Percentiles rank a stretch among this genome's conserved stretches.
phyloP scores from a whole-genome alignment of 2,329 filamentous ascomycete species.

The Colletotrichum coccodes region DNA sequence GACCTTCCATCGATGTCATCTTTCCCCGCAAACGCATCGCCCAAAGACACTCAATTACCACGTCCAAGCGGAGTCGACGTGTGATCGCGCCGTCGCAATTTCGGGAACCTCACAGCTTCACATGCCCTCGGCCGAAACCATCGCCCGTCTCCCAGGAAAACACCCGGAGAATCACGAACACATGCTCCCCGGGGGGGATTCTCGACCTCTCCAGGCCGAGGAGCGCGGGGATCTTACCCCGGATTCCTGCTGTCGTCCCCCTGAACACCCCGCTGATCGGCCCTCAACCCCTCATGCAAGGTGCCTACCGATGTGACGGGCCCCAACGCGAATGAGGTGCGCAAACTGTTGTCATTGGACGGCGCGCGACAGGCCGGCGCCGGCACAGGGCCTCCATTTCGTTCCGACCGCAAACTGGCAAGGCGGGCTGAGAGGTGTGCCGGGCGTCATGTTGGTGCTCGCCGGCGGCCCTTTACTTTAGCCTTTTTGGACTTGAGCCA shows the following conservation, averaged over 20 bases:
- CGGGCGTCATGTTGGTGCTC: background rate
- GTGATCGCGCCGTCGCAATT: conserved; percentile 8
- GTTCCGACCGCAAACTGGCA: background rate
- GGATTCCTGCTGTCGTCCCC: background rate
- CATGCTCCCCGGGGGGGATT: background rate
- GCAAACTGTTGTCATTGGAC: conserved; percentile 5
- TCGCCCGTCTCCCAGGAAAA: background rate
- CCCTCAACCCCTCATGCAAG: conserved; percentile 21
- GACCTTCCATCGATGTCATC: conserved; percentile 3
- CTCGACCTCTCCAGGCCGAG: conserved; percentile 13
- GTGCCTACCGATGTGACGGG: conserved; percentile 14
- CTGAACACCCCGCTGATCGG: conserved; percentile 14
- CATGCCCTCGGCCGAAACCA: conserved; percentile 12
- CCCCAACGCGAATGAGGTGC: background rate
- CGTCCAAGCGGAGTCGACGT: background rate
- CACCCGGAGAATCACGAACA: background rate
- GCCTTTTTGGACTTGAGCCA: conserved; percentile 5
- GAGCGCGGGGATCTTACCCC: conserved; percentile 20
- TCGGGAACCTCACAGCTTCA: background rate
- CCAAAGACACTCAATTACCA: background rate
- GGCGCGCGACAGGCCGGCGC: background rate
- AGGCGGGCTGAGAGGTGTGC: conserved; percentile 7
- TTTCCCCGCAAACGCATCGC: conserved; percentile 6
- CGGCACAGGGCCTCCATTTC: background rate
- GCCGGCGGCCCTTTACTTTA: background rate